phyloP scores from a whole-genome alignment of 2,329 filamentous ascomycete genomes.

The Trichoderma sp. region DNA sequence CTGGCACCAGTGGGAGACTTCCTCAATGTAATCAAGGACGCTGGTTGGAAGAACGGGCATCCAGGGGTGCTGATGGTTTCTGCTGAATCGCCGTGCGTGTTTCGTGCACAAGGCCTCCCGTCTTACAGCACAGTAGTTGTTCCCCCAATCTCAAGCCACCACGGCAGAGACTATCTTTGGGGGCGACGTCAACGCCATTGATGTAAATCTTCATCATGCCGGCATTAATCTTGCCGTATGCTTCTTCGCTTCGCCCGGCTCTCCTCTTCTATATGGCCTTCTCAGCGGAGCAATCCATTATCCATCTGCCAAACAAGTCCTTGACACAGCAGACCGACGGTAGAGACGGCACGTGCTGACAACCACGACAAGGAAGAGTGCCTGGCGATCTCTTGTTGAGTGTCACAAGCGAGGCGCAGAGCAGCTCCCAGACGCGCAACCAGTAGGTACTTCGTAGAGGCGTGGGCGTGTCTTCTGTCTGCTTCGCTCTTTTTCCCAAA shows the following conservation, averaged over 20 bases:
- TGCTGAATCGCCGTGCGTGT: background rate
- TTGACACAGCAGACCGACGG: background rate
- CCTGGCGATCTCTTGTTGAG: background rate
- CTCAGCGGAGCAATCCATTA: background rate
- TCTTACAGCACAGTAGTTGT: background rate
- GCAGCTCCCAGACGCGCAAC: background rate
- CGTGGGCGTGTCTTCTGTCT: background rate
- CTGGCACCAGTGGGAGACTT: conserved; percentile 2
- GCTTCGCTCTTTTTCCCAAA: background rate
- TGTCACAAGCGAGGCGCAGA: conserved; percentile 14
- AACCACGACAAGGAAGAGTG: background rate
- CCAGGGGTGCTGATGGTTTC: background rate
- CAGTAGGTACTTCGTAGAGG: background rate
- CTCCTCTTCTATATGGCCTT: background rate
- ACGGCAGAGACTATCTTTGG: background rate
- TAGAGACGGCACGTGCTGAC: conserved; percentile 6
- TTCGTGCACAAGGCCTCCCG: background rate
- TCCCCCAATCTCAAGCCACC: background rate
- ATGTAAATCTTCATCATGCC: background rate
- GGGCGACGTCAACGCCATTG: background rate
- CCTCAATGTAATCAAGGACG: background rate
- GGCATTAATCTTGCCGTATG: background rate
- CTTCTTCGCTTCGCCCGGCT: background rate
- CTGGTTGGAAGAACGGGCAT: background rate
- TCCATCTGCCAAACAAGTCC: background rate